Evolutionary conservation across 192 early-diverging fungal genomes (phyloP).

Genomic region (Paraglomus brasilianum): DNA sequence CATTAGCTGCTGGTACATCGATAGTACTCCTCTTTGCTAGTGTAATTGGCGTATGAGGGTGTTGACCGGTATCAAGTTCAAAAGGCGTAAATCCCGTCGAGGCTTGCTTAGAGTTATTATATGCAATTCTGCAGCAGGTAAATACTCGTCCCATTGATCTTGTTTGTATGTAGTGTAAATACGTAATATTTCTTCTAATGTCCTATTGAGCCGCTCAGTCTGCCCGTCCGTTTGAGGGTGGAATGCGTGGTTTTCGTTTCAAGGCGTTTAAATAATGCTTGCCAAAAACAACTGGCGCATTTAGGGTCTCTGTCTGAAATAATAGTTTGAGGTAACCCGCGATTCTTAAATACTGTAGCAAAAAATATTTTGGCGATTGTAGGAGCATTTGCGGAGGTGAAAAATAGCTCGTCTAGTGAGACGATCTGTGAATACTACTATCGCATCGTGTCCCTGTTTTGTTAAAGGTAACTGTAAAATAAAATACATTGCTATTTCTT

Average conservation of each 20-base stretch:
- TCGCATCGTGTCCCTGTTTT: conserved; percentile 29
- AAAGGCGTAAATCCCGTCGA: conserved; percentile 36
- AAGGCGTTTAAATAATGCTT: conserved; percentile 27
- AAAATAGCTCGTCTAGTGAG: conserved; percentile 41
- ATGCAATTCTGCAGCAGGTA: conserved; percentile 47
- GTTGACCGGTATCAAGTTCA: no score
- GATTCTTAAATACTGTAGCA: conserved; percentile 30
- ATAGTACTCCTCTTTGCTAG: no score
- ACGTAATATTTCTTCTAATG: conserved; percentile 33
- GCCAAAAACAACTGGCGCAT: conserved; percentile 46
- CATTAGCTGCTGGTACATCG: neutral
- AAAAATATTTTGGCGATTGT: neutral
- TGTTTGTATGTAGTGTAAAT: conserved; percentile 33
- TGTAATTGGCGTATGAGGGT: no score
- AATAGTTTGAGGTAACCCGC: conserved; percentile 43
- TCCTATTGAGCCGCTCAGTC: conserved; percentile 30
- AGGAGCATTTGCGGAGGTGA: neutral
- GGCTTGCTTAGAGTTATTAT: conserved; percentile 47
- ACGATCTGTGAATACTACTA: conserved; percentile 45
- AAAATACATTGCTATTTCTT: conserved; percentile 44
- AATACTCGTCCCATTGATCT: conserved; percentile 45
- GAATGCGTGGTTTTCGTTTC: conserved; percentile 36
- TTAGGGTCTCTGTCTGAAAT: conserved; percentile 46
- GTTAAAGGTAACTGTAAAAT: conserved; percentile 31
- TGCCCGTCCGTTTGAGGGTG: conserved; percentile 40